Evolutionary conservation across 208 protist species (phyloP), one percentile per base, ranked within the genome.

Genomic region (Crithidia mellificae): DNA sequence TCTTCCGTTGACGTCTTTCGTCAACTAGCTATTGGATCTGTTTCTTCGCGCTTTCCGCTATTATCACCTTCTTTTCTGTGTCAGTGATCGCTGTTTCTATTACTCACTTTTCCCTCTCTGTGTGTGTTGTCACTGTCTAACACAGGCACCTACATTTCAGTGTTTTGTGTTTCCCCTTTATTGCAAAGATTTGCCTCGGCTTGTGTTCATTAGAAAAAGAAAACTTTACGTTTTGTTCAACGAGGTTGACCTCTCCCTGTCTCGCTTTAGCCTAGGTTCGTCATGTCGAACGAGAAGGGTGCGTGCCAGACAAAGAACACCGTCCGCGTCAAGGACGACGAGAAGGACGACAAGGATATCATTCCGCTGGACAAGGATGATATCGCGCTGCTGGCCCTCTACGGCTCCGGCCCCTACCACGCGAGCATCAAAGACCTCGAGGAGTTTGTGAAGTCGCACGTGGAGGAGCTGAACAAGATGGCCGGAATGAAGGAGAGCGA

Each of bases 301-400:
- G 88, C 88, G 49, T 94, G 88, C 58, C 88, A 93, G 70, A 94
- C 88, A 15, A 83, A 66, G 32, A 92, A 91, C 66, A 84, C 80
- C 11, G 80, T 90, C 56, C 85, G 78, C 39, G 36, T 91, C 12
- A 89, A 91, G 73, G 83, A 87, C 17, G 70, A 83, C 27, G 84
- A 92, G 15, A 84, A 95, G 59, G 81, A 91, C 36, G 87, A 96
- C 49, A 84, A 92, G 68, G 84, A 96, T 49, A 95, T 98, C 63
- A 92, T 96, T 52, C 91, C 98, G 22, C 90, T 99, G 8, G 98
- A 99, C 78, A 90, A 98, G 69, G 98, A 97, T 64, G 98, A 99
- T 77, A 99, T 99, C 81, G 97, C 95, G n/a, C 69, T 99, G 17
- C 86, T 99, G 29, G 99, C 99, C 72, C 93, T 98, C 15, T 99